Evolutionary conservation across 495 filamentous ascomycete genomes (phyloP), one percentile per base, ranked within the genome.

Genomic region (Bacidia rubella): DNA sequence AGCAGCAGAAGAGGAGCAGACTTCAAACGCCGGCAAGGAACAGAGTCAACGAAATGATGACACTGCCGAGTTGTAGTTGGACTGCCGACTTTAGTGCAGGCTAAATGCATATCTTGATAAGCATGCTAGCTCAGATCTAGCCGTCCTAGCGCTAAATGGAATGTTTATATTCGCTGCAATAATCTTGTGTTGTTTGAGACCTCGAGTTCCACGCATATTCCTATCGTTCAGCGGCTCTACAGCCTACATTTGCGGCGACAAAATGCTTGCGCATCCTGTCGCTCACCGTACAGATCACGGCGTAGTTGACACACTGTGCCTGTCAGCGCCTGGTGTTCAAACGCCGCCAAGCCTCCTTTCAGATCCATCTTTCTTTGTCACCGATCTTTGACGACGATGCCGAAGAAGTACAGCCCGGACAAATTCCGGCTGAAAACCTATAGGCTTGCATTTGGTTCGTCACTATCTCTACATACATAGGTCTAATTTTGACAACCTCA

Each of bases 1-100:
- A 75, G 73, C 60, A 72, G 64, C 51, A 75, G 70, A 60, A 75
- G 85, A 55, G 79, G 79, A 15, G 75, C 76, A 2, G 81, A 81
- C 22, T 90, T 85, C 74, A 81, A 71, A 27, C 72, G 71, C 47
- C 41, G 41, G 7, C 7, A 35, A 72, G 73, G 27, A 74, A 72
- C n/a, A n/a, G n/a, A n/a, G n/a, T n/a, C n/a, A n/a, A n/a, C n/a
- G n/a, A n/a, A n/a, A n/a, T n/a, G n/a, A n/a, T n/a, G n/a, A n/a
- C n/a, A n/a, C n/a, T n/a, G n/a, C n/a, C n/a, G n/a, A n/a, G n/a
- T n/a, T n/a, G n/a, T n/a, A n/a, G n/a, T n/a, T n/a, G n/a, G n/a
- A n/a, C n/a, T n/a, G n/a, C n/a, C n/a, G n/a, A n/a, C n/a, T n/a
- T n/a, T n/a, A n/a, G n/a, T n/a, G n/a, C n/a, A n/a, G n/a, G n/a